Conservation (phyloP, 805 yeast genomes). For the Starmerella bacillaris region DNA sequence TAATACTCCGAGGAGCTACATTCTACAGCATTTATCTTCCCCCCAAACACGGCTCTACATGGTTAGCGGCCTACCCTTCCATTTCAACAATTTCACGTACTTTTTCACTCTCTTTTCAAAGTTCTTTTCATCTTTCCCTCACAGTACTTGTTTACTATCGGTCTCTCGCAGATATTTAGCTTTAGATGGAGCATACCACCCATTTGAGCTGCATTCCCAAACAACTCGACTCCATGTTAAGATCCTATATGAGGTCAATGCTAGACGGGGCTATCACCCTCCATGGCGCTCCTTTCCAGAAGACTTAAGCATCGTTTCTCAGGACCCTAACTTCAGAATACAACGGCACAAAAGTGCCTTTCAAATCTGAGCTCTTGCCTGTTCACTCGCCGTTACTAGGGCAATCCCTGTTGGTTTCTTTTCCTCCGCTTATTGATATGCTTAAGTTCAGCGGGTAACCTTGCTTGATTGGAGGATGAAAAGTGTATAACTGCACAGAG, state of each 20-base stretch:
- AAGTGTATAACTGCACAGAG: not conserved
- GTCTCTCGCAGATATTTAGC: slow-evolving; percentile 31
- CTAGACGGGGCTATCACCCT: slow-evolving; percentile 30
- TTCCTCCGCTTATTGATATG: slow-evolving; percentile 28
- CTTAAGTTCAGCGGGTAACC: slow-evolving; percentile 31
- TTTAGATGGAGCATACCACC: slow-evolving; percentile 28
- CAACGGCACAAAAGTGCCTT: slow-evolving; percentile 27
- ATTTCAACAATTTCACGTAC: slow-evolving; percentile 29
- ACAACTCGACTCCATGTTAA: slow-evolving; percentile 25
- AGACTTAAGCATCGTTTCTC: slow-evolving; percentile 24
- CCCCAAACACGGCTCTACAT: slow-evolving; percentile 26
- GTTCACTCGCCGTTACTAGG: slow-evolving; percentile 30
- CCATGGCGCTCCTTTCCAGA: slow-evolving; percentile 28
- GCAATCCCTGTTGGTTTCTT: slow-evolving; percentile 32
- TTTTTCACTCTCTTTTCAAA: slow-evolving; percentile 26
- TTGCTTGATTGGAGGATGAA: slow-evolving; percentile 27
- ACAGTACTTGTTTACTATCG: slow-evolving; percentile 33
- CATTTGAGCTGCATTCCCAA: slow-evolving; percentile 25
- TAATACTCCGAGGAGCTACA: slow-evolving; percentile 25
- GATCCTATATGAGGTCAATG: slow-evolving; percentile 22
- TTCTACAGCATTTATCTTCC: slow-evolving; percentile 24
- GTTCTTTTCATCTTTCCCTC: slow-evolving; percentile 31
- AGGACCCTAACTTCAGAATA: slow-evolving; percentile 26
- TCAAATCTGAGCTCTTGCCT: slow-evolving; percentile 29
- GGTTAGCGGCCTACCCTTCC: slow-evolving; percentile 30